Evolutionary conservation across 495 filamentous ascomycete genomes (phyloP).

Genomic region (Corynascus novoguineensis): DNA sequence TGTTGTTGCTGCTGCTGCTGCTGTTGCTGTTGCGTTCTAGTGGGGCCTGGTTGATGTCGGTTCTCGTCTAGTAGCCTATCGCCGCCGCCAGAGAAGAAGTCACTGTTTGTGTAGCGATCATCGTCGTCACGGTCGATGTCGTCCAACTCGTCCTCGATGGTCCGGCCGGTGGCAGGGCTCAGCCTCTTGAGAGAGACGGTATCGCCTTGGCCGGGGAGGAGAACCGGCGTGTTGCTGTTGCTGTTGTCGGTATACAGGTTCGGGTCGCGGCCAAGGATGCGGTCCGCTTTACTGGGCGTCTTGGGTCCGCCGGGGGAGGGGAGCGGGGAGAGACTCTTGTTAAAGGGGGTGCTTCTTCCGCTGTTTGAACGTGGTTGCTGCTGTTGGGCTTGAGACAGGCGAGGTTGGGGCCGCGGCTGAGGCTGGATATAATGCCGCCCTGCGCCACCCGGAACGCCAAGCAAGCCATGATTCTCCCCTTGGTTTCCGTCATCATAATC

Average conservation of each 20-base stretch:
- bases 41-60: too few species aligned
- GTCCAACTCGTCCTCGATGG: slow-evolving; percentile 31
- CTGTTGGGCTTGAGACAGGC: too few species aligned
- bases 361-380: slow-evolving; percentile 1
- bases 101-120: too few species aligned
- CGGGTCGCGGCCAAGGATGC: slow-evolving; percentile 46
- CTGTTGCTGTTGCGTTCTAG: slow-evolving; percentile 6
- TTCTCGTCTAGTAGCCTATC: too few species aligned
- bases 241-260: slow-evolving; percentile 42
- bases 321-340: slow-evolving; percentile 1
- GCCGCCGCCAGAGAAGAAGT: too few species aligned
- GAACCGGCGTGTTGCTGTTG: too few species aligned
- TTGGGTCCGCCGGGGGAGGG: slow-evolving; percentile 12
- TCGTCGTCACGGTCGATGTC: slow-evolving; percentile 25
- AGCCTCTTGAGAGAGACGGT: slow-evolving; percentile 40
- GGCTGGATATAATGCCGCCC: slow-evolving; percentile 30
- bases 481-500: slow-evolving; percentile 12
- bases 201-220: too few species aligned
- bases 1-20: neutral
- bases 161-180: slow-evolving; percentile 30
- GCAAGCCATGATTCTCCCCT: neutral
- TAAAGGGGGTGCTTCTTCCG: neutral
- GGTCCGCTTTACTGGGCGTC: slow-evolving; percentile 45
- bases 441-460: slow-evolving; percentile 22
- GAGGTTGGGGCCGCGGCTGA: too few species aligned